A percentile compares a stretch with the other conserved stretches of the same genome.
phyloP scores from a whole-genome alignment of 176 grass and related monocot species.

The barley (Hordeum vulgare) region MorexV3_pseudomolecules_assembly NC_058523.1:16915759-16916258 shows the following conservation, averaged over 20 bases:
- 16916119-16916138: slow-evolving; percentile 47
- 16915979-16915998: slow-evolving; percentile 60
- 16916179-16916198: slow-evolving; percentile 61
- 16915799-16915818: slow-evolving; percentile 73
- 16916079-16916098: background rate
- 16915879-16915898: slow-evolving; percentile 32
- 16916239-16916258: slow-evolving; percentile 38
- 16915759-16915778: background rate
- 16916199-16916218: slow-evolving; percentile 23
- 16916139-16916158: slow-evolving; percentile 30
- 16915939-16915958: slow-evolving; percentile 80
- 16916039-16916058: background rate
- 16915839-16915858: slow-evolving; percentile 33
- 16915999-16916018: slow-evolving; percentile 46
- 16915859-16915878: slow-evolving; percentile 33
- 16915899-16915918: slow-evolving; percentile 36
- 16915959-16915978: slow-evolving; percentile 53
- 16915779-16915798: slow-evolving; percentile 66
- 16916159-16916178: slow-evolving; percentile 47
- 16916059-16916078: background rate
- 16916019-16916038: background rate
- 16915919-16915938: slow-evolving; percentile 61
- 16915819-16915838: slow-evolving; percentile 53
- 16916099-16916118: background rate
- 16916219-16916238: slow-evolving; percentile 64